Evolutionary conservation across 1,284 basidiomycete genomes (phyloP), one percentile per base, ranked within the genome.

Genomic region (Xanthoconium separans): DNA sequence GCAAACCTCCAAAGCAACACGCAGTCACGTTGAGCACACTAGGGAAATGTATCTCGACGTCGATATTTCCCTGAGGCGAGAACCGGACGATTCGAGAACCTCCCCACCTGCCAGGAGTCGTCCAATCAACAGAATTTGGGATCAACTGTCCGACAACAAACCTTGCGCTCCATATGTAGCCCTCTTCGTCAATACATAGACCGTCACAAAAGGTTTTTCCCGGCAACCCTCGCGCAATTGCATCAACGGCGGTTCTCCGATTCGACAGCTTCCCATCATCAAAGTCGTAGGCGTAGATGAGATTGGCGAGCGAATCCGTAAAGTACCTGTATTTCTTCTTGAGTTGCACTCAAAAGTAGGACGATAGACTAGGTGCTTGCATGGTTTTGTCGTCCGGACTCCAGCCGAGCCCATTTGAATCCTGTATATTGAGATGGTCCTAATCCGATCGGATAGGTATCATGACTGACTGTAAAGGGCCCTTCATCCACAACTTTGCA

Each of bases 141-240:
- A 44, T 53, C 41, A 51, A 43, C 46, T 56, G 47, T 45, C 3
- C 18, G 18, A 39, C 37, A 46, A 65, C 73, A 56, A 58, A 85
- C 83, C 84, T 74, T 49, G 85, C 84, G 62, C 82, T 83, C 85
- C 85, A 88, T 50, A 87, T 70, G 50, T 77, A 77, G n/a, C 84
- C 85, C 53, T 83, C 79, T 48, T 69, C 73, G 64, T 87, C 85
- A 36, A 87, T 68, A 63, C 84, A 87, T 31, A 88, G 70, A 4
- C 85, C 85, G 64, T 88, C 85, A 50, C 79, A 82, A 60, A 73
- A 85, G 4, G 80, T 74, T 40, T 75, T 68, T 46, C 75, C 68
- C 12, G 76, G 69, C 29, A 80, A 72, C 6, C 83, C 84, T 50
- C 78, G 73, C 48, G 77, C 76, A 50, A 80, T 68, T 8, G 81